Evolutionary conservation across 768 basidiomycete genomes (phyloP), one percentile per base, ranked within the genome.

Genomic region (Termitomyces sp.): DNA sequence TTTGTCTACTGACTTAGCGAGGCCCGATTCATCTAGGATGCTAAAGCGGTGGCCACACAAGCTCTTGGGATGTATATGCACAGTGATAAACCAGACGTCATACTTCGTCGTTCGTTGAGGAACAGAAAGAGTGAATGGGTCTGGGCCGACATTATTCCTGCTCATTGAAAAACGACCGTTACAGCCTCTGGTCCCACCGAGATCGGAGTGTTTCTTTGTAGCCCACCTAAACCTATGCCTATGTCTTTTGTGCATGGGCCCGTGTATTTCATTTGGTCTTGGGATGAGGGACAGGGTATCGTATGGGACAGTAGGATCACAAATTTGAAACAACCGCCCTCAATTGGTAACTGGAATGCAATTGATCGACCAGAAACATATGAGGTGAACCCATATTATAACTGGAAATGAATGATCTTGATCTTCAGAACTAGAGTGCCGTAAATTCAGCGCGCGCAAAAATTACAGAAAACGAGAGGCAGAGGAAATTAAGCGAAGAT

Each of bases 111-210:
- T 51, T 63, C 65, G 11, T 46, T 57, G 17, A 65, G 45, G 42
- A 58, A 63, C 38, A 57, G 59, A 42, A 57, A 65, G 49, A 55
- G 49, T 36, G 49, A 56, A 43, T 65, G 64, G 60, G 32, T 63
- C 20, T 66, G 65, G 67, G 63, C 65, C n/a, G 67, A 66, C 25
- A 63, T 68, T 15, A 31, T 10, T 42, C 62, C 63, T 2, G 29
- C 43, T 17, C 37, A 65, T 45, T 68, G 66, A 64, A 50, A 56
- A 17, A 46, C 45, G 36, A 55, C 40, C 9, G 20, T 64, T 3
- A n/a, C 32, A 20, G 7, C 40, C 38, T 14, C 52, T 34, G 53
- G 58, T 43, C 17, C 37, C 3, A 25, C 56, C 10, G 56, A 62
- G 17, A 38, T 62, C 31, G 52, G 57, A 8, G 38, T 61, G 29